Base-by-base conservation (phyloP, 1,284 basidiomycete genomes). In the Apiotrichum porosum region DNA sequence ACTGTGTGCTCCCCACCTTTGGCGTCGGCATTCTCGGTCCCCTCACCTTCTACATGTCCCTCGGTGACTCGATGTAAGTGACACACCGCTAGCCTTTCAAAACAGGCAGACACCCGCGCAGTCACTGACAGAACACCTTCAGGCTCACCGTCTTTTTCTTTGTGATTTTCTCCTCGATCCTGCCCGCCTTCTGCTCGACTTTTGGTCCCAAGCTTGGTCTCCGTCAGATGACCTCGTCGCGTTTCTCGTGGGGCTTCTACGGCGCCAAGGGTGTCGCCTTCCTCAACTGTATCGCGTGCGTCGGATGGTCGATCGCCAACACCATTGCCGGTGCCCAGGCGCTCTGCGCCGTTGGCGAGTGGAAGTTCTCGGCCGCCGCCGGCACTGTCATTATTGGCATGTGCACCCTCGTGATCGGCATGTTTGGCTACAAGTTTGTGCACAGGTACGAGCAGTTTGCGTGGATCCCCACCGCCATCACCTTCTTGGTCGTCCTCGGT, bases 341-440 rank as follows among this genome's bases (percentile, higher is more conserved):
- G 4, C 60, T 69, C 15, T 40, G 50, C n/a, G 58, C 60, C 6
- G 65, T 66, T n/a, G 62, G 67, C 22, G 63, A 69, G 24, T 63
- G 58, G 51, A 59, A 64, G 15, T 55, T 67, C 48, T 69, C 67
- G 1, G 50, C 57, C 19, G 68, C 68, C 1, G 69, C 56, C 21
- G 70, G 71, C 38, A 57, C 58, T 30, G 65, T 69, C 37, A 58
- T 69, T 47, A 63, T 77, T 35, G 68, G 73, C 9, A 30, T 73
- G 42, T 54, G 71, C 44, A 73, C 75, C 4, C 63, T 78, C 21
- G 44, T 65, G 14, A 57, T 77, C 47, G 74, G 73, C 35, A 67
- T 78, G 28, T 69, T 70, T 46, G 77, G 77, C 2, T 77, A 77
- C 60, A 69, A 69, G 22, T 58, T 71, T 22, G 68, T 79, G 5